phyloP scores from a whole-genome alignment of 805 yeast species.

The Teunomyces gatunensis region DNA sequence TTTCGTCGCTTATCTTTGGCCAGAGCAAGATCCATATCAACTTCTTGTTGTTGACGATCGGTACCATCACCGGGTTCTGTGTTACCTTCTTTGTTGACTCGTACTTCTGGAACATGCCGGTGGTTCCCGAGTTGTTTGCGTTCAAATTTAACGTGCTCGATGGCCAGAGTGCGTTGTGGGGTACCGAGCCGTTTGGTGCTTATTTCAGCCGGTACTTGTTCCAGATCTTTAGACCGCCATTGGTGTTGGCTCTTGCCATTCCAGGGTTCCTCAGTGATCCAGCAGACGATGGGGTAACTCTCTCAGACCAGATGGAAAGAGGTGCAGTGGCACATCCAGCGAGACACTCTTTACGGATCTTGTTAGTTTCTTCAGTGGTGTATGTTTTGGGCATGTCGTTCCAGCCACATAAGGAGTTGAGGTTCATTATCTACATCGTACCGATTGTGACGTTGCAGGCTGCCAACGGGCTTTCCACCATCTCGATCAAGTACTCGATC shows the following conservation, averaged over 20 bases:
- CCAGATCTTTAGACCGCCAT: constrained; percentile 40
- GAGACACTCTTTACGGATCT: constrained; percentile 38
- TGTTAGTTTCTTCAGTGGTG: constrained; percentile 49
- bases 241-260: constrained; percentile 40
- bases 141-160: constrained; percentile 72
- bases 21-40: constrained; percentile 44
- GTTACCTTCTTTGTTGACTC: constrained; percentile 60
- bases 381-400: constrained; percentile 67
- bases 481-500: constrained; percentile 16
- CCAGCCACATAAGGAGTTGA: constrained; percentile 93
- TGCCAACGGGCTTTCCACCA: constrained; percentile 53
- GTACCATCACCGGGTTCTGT: constrained; percentile 50
- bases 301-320: constrained; percentile 24
- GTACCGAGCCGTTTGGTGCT: constrained; percentile 68
- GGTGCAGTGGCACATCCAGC: constrained; percentile 22
- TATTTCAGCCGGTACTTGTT: constrained; percentile 57
- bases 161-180: constrained; percentile 81
- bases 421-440: constrained; percentile 74
- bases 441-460: constrained; percentile 68
- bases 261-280: constrained; percentile 45
- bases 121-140: constrained; percentile 75
- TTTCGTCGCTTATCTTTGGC: constrained; percentile 43
- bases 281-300: constrained; percentile 33
- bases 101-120: constrained; percentile 61
- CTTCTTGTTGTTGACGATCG: constrained; percentile 41